These are phyloP conservation scores for Pestalotiopsis sp. DNA, from an alignment of 2,329 filamentous ascomycete genomes.

Conservation along the genomic window DNA sequence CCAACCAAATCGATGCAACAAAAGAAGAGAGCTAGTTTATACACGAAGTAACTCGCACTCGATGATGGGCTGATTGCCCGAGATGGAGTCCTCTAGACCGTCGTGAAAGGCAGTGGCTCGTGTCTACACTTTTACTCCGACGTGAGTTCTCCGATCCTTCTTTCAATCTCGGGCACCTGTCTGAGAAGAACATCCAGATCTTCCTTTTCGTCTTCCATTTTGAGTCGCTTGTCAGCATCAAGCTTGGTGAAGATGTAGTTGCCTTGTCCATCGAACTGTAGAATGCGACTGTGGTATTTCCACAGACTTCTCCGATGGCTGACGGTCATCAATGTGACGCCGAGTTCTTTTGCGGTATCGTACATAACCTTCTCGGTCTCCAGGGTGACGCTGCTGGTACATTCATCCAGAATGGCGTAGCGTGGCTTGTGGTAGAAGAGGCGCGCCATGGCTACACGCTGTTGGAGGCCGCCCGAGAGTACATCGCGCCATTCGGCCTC, in stretches of 20 bases:
- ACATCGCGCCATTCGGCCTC: slow-evolving; percentile 98
- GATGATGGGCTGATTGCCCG: too few species aligned
- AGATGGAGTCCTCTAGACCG: too few species aligned
- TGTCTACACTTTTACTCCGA: slow-evolving; percentile 33
- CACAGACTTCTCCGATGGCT: slow-evolving; percentile 88
- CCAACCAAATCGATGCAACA: not conserved
- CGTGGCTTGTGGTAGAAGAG: slow-evolving; percentile 91
- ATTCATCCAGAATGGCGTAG: slow-evolving; percentile 97
- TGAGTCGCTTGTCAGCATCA: slow-evolving; percentile 83
- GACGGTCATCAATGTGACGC: slow-evolving; percentile 96
- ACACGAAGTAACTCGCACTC: not conserved
- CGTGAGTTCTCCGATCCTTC: slow-evolving; percentile 79
- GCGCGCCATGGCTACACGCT: slow-evolving; percentile 94
- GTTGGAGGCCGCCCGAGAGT: slow-evolving; percentile 88
- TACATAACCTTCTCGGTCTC: slow-evolving; percentile 97
- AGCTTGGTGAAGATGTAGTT: slow-evolving; percentile 86
- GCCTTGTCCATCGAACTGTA: slow-evolving; percentile 96
- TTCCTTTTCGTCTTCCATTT: slow-evolving; percentile 94
- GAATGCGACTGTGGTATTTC: slow-evolving; percentile 93
- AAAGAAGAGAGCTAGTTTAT: not conserved
- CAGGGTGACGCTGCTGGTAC: slow-evolving; percentile 91
- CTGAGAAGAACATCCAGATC: slow-evolving; percentile 85
- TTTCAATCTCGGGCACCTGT: slow-evolving; percentile 85
- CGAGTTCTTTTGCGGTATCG: slow-evolving; percentile 87
- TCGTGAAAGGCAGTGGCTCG: too few species aligned